Conservation (phyloP, 1,284 basidiomycete species). For the Singerocomus inundabilis region DNA sequence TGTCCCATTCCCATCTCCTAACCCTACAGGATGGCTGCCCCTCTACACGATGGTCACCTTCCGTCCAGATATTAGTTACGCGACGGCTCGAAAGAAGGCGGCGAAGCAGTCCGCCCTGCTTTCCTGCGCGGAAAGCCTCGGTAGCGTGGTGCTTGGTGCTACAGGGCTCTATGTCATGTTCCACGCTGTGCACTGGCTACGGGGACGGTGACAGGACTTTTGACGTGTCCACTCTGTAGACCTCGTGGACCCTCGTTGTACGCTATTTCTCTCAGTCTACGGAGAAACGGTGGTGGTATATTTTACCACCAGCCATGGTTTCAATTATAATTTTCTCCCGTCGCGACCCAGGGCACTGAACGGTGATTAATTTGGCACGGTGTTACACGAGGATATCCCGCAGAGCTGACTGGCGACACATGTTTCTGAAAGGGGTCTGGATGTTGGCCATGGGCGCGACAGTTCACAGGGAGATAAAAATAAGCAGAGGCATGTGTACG, state of each 20-base stretch:
- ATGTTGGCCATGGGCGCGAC: conserved; percentile 14
- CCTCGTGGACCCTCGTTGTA: conserved; percentile 23
- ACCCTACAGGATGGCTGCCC: conserved; percentile 81
- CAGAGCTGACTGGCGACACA: conserved; percentile 23
- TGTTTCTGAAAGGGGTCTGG: conserved; percentile 26
- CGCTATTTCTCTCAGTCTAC: conserved; percentile 7
- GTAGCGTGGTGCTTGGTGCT: conserved; percentile 44
- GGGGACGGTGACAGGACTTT: conserved; percentile 25
- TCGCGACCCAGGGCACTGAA: conserved; percentile 23
- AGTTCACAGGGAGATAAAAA: conserved; percentile 36
- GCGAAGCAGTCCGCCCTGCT: conserved; percentile 57
- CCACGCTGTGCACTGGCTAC: conserved; percentile 37
- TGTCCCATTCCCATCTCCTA: conserved; percentile 53
- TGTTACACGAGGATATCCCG: conserved; percentile 34
- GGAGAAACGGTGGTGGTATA: conserved; percentile 15
- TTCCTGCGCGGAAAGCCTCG: conserved; percentile 43
- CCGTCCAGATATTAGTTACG: conserved; percentile 90
- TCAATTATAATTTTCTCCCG: conserved; percentile 25
- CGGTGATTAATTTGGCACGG: conserved; percentile 36
- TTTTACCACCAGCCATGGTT: conserved; percentile 20
- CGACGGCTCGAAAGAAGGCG: conserved; percentile 63
- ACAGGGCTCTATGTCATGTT: conserved; percentile 43
- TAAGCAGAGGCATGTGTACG: conserved; percentile 26
- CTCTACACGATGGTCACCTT: conserved; percentile 98
- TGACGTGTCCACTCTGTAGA: conserved; percentile 27